Percentiles rank a stretch among this genome's conserved stretches.
phyloP scores from a whole-genome alignment of 176 grass and related monocot genomes.

The Tillandsia fasciculata region DNA sequence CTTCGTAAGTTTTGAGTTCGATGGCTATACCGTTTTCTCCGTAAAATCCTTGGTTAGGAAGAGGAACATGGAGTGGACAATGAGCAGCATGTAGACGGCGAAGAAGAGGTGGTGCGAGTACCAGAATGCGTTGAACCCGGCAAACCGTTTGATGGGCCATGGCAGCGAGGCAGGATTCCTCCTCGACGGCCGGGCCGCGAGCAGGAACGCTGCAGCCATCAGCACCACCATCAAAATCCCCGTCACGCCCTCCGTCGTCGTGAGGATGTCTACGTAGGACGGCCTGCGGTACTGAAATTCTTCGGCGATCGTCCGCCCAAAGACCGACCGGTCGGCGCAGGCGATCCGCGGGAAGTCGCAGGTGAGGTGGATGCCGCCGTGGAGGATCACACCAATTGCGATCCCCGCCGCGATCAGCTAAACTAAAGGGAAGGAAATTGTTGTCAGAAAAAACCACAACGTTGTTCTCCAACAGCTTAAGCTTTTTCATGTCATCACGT shows the following conservation, averaged over 20 bases:
- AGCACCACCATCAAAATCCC: conserved; percentile 60
- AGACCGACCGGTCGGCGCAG: conserved; percentile 30
- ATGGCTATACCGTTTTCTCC: conserved; percentile 46
- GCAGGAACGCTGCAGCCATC: conserved; percentile 46
- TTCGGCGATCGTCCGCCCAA: conserved; percentile 31
- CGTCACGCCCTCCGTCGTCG: conserved; percentile 41
- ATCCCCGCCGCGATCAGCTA: conserved; percentile 49
- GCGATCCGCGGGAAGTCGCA: conserved; percentile 63
- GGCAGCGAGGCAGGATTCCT: conserved; percentile 35
- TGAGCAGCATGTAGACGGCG: conserved; percentile 49
- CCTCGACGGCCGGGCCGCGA: conserved; percentile 38
- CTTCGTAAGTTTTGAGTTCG: too few relatives aligned
- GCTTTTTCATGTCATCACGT: too few relatives aligned
- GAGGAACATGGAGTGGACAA: conserved; percentile 63
- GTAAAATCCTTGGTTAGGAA: conserved; percentile 42
- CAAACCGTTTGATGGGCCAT: conserved; percentile 21
- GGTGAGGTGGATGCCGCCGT: conserved; percentile 50
- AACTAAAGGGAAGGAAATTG: conserved; percentile 24
- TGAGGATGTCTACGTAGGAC: conserved; percentile 50
- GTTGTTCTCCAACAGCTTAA: too few relatives aligned
- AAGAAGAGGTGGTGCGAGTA: conserved; percentile 60
- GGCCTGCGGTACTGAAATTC: conserved; percentile 45
- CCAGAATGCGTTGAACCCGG: conserved; percentile 63
- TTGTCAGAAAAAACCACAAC: neutral
- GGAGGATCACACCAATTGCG: conserved; percentile 48